These are phyloP conservation scores for Pichia sporocuriosa DNA, from an alignment of 805 yeast species.

Conservation along the genomic window DNA sequence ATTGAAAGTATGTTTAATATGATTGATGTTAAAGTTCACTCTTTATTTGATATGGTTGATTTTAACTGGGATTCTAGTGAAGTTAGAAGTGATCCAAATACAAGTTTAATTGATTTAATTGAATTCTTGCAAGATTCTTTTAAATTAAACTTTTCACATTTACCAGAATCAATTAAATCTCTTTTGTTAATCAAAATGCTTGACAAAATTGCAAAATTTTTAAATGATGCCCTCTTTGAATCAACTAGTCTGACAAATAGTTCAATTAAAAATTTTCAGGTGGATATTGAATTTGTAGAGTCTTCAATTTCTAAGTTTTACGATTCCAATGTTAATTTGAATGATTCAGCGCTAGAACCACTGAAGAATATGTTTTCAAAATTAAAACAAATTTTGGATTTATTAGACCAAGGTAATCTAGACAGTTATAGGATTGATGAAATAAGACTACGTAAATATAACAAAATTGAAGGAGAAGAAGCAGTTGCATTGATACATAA, in stretches of 20 bases:
- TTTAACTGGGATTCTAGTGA: conserved; percentile 69
- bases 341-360: conserved; percentile 4
- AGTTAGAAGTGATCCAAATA: conserved; percentile 56
- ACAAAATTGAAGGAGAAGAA: conserved; percentile 65
- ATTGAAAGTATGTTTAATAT: conserved; percentile 76
- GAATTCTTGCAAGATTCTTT: conserved; percentile 80
- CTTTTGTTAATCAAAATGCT: conserved; percentile 79
- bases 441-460: conserved; percentile 57
- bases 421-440: conserved; percentile 46
- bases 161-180: conserved; percentile 73
- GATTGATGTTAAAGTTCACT: conserved; percentile 75
- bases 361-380: conserved; percentile 43
- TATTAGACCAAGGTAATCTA: conserved; percentile 48
- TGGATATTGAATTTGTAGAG: conserved; percentile 76
- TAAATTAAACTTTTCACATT: conserved; percentile 71
- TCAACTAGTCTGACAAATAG: conserved; percentile 52
- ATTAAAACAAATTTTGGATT: conserved; percentile 70
- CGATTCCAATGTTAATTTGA: not conserved
- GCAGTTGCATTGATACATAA: conserved; percentile 59
- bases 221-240: conserved; percentile 52
- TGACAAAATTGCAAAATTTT: conserved; percentile 71
- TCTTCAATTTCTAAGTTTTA: conserved; percentile 36
- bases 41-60: conserved; percentile 75
- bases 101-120: conserved; percentile 75
- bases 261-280: conserved; percentile 66